Conservation (phyloP, 371 early-diverging fungal genomes). For the Mortierella sp. region DNA sequence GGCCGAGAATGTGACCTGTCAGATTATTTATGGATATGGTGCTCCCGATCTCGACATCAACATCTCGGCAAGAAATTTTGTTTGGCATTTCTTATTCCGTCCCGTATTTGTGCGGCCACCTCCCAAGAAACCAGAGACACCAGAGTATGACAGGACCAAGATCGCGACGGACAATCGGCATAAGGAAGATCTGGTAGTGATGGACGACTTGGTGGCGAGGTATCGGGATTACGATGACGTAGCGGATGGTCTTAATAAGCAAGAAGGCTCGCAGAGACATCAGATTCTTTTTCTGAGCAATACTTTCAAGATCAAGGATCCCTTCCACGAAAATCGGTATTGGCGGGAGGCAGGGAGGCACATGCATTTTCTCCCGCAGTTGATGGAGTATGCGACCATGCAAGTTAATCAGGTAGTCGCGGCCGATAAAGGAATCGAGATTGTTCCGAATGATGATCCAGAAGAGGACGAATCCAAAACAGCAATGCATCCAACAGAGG, state of each 20-base stretch:
- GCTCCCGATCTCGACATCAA: conserved; percentile 9
- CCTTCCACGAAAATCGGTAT: background rate
- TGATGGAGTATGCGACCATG: conserved; percentile 29
- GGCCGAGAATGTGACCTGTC: conserved; percentile 31
- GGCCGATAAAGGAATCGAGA: conserved; percentile 2
- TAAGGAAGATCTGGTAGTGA: background rate
- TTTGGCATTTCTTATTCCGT: conserved; percentile 24
- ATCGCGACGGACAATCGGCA: background rate
- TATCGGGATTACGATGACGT: conserved; percentile 13
- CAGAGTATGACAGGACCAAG: background rate
- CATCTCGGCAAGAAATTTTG: conserved; percentile 13
- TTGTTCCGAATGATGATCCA: conserved; percentile 14
- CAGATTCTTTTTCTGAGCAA: conserved; percentile 19
- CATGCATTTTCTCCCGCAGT: conserved; percentile 25
- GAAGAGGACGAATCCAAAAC: conserved; percentile 14
- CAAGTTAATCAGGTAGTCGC: conserved; percentile 15
- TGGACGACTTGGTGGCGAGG: conserved; percentile 30
- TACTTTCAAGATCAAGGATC: conserved; percentile 24
- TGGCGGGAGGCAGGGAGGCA: conserved; percentile 23
- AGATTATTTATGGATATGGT: conserved; percentile 24
- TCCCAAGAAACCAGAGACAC: background rate
- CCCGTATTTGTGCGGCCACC: conserved; percentile 6
- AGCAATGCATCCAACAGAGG: too few species aligned
- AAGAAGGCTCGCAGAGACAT: background rate
- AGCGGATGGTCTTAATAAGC: background rate